These are phyloP conservation scores for Trichosanthes cucumerina DNA, from an alignment of 306 rosid species.

Conservation along the genomic window DNA sequence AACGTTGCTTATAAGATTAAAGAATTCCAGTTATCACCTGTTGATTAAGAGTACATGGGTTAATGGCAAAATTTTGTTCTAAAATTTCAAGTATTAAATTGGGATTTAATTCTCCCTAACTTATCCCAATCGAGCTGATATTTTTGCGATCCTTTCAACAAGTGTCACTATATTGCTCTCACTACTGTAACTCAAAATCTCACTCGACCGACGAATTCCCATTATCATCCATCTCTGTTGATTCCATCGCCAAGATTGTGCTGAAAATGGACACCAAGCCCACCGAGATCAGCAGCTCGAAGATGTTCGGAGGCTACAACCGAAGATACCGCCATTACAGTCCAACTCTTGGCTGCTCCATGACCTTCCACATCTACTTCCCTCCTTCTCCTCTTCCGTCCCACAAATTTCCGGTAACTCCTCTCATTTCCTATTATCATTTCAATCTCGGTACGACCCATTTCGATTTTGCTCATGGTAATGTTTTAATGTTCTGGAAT, in stretches of 20 bases:
- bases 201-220: neutral
- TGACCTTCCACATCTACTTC: constrained; percentile 77
- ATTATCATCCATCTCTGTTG: neutral
- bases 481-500: neutral
- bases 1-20: too few relatives aligned
- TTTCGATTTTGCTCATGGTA: neutral
- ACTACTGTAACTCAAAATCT: neutral
- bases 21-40: too few relatives aligned
- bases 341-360: constrained; percentile 77
- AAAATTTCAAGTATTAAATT: too few relatives aligned
- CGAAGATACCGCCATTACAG: constrained; percentile 80
- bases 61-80: too few relatives aligned
- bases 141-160: neutral
- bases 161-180: neutral
- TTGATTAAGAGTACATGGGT: too few relatives aligned
- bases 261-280: constrained; percentile 45
- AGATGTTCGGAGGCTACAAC: constrained; percentile 88
- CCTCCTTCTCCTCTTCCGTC: constrained; percentile 59
- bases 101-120: too few relatives aligned
- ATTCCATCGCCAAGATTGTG: neutral
- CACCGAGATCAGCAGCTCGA: constrained; percentile 47
- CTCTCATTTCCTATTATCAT: neutral
- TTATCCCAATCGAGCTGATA: neutral
- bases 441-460: neutral
- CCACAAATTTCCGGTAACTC: constrained; percentile 62